Percentiles rank a stretch among this genome's conserved stretches.
Conservation (phyloP, 2,329 filamentous ascomycete genomes). For the Botryosphaeria dothidea region DNA sequence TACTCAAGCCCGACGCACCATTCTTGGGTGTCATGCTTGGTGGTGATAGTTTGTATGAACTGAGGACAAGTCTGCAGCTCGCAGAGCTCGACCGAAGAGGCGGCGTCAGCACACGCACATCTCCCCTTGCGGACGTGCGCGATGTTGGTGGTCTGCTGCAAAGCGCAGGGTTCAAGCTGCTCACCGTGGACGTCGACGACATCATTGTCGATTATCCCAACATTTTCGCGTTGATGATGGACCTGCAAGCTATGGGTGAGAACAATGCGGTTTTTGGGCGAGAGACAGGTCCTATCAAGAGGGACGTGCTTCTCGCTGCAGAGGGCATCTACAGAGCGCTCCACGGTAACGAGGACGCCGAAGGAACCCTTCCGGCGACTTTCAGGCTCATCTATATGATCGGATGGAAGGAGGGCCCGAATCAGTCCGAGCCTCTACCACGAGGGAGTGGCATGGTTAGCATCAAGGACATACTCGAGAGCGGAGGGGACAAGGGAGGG, state of each 20-base stretch:
- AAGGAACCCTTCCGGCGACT: conserved; percentile 72
- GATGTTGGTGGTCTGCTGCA: conserved; percentile 88
- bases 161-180: conserved; percentile 87
- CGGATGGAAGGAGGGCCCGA: conserved; percentile 85
- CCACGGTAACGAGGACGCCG: conserved; percentile 67
- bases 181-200: conserved; percentile 96
- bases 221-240: conserved; percentile 86
- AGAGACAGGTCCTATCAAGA: conserved; percentile 72
- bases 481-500: background rate
- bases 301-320: conserved; percentile 82
- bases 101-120: conserved; percentile 89
- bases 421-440: conserved; percentile 76
- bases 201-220: conserved; percentile 94
- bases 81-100: conserved; percentile 87
- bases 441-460: conserved; percentile 85
- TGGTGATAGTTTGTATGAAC: conserved; percentile 89
- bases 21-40: conserved; percentile 97
- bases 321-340: conserved; percentile 87
- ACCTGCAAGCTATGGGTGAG: conserved; percentile 96
- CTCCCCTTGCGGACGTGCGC: conserved; percentile 85
- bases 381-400: conserved; percentile 99
- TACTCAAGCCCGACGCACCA: conserved; percentile 86
- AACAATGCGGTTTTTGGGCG: conserved; percentile 84
- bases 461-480: conserved; percentile 76
- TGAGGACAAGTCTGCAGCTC: conserved; percentile 89